Evolutionary conservation across 2,329 filamentous ascomycete species (phyloP), one percentile per base, ranked within the genome.

Genomic region (Fusarium staphyleae): DNA sequence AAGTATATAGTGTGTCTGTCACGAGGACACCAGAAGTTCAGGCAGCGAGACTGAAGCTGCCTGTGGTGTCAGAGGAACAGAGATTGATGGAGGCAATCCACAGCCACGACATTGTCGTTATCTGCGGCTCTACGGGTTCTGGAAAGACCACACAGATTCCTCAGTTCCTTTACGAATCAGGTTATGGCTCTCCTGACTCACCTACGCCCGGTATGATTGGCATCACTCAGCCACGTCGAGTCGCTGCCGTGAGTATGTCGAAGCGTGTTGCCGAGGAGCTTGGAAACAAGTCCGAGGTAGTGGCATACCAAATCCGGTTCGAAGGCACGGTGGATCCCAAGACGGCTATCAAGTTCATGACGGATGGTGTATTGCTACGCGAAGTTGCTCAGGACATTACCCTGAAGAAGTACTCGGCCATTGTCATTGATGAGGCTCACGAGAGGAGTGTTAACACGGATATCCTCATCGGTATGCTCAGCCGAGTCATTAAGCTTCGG

Each of bases 301-400:
- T 99, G 6, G 91, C 90, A 4, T 96, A 98, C 71, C 95, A 93
- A 71, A 97, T 99, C 66, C 89, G 96, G 18, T 99, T 98, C 62
- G 95, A 99, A 69, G 91, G 89, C 42, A 93, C 87, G 0, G 87
- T 89, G 2, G 85, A 87, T 41, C 79, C 86, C 22, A 88, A 91
- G 45, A 99, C 95, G 0, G 89, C 91, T 5, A 85, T 99, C 72
- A 99, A 99, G 72, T 99, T 98, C 76, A 97, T 99, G 93, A 99
- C 95, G 0, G 95, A 99, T 73, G 95, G 95, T 81, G 92, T 99
- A 22, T 78, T 99, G 54, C 82, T 99, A 9, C 87, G 95, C 50
- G 95, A 99, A 73, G 88, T 97, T 47, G 87, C 90, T 1, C 87
- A 95, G 61, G 95, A 99, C 70, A 91, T 98, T 68, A 82, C 91